These are phyloP conservation scores for Phialophora macrospora DNA, from an alignment of 2,329 filamentous ascomycete genomes.

Conservation along the genomic window DNA sequence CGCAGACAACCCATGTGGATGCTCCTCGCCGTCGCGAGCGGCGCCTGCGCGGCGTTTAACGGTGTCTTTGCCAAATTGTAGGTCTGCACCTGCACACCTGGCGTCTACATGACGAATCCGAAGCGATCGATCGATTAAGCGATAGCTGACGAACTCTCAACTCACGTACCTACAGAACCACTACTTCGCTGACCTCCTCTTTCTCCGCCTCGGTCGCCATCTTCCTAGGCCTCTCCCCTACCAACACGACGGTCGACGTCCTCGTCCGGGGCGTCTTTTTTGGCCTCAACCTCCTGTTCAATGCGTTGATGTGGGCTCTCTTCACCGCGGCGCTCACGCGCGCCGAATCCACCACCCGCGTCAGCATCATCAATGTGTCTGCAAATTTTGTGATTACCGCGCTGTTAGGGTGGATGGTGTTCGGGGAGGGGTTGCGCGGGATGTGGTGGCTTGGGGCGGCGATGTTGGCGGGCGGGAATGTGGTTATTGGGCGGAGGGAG, in stretches of 20 bases:
- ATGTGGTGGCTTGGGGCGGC: constrained; percentile 67
- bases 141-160: neutral
- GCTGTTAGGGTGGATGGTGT: constrained; percentile 62
- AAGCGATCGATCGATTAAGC: neutral
- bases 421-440: constrained; percentile 60
- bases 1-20: constrained; percentile 51
- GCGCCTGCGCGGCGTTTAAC: constrained; percentile 67
- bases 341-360: constrained; percentile 64
- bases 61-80: constrained; percentile 71
- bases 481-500: constrained; percentile 66
- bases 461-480: constrained; percentile 65
- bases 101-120: neutral
- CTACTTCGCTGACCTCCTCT: constrained; percentile 62
- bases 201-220: constrained; percentile 55
- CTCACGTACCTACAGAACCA: constrained; percentile 56
- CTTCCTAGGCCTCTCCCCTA: constrained; percentile 51
- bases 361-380: constrained; percentile 67
- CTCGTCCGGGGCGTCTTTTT: constrained; percentile 60
- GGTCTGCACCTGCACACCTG: constrained; percentile 24
- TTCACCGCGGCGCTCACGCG: constrained; percentile 67
- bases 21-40: constrained; percentile 63
- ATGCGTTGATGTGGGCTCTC: constrained; percentile 67
- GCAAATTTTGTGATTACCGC: constrained; percentile 68
- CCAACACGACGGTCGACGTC: constrained; percentile 54
- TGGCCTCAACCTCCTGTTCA: constrained; percentile 65